Conservation (phyloP, 176 grass and related monocot genomes). For the Thalia dealbata region DNA sequence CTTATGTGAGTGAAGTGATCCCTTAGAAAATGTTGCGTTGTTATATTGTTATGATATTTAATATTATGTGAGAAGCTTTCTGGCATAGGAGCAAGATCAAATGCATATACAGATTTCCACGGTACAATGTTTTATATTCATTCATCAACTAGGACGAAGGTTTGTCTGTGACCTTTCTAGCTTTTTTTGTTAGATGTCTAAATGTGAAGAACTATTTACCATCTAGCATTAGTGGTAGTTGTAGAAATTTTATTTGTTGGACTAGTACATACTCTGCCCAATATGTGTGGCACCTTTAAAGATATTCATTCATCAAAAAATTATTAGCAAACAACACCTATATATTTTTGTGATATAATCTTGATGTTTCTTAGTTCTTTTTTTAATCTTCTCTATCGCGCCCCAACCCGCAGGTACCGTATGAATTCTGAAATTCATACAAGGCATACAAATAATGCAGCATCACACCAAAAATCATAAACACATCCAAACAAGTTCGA, state of each 20-base stretch:
- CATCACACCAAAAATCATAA: too few relatives aligned
- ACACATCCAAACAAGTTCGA: too few relatives aligned
- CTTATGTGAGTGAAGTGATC: too few relatives aligned
- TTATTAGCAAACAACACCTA: background rate
- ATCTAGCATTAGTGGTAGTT: too few relatives aligned
- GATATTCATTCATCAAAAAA: background rate
- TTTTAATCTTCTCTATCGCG: background rate
- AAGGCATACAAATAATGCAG: too few relatives aligned
- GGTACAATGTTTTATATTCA: slow-evolving; percentile 98
- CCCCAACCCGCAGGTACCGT: too few relatives aligned
- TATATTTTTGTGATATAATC: background rate
- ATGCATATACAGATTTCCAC: slow-evolving; percentile 98
- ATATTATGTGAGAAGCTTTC: slow-evolving; percentile 97
- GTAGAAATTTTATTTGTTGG: background rate
- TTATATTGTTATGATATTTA: too few relatives aligned
- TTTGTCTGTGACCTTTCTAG: slow-evolving; percentile 18
- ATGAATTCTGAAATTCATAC: too few relatives aligned
- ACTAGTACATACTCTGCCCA: background rate
- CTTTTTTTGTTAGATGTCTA: background rate
- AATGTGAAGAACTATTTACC: background rate
- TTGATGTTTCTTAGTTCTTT: background rate
- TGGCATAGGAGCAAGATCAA: slow-evolving; percentile 89
- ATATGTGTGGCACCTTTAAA: too few relatives aligned
- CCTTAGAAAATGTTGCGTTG: too few relatives aligned
- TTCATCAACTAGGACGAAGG: slow-evolving; percentile 90